Conservation (phyloP, 2,329 filamentous ascomycete species). For the Trichoderma sp. region DNA sequence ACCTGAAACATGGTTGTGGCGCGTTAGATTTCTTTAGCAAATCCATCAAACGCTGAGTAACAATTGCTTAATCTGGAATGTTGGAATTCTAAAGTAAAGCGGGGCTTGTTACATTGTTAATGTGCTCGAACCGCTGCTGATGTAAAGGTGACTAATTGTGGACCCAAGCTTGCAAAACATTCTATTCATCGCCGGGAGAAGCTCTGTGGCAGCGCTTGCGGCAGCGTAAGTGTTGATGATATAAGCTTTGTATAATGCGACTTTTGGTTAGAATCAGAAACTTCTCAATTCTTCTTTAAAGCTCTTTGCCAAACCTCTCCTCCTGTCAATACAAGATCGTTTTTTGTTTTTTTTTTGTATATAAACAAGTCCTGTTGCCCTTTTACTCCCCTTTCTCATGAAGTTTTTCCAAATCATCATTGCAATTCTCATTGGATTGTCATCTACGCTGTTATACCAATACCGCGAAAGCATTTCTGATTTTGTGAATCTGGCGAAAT, state of each 20-base stretch:
- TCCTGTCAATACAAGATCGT: no score
- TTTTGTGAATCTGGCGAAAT: neutral
- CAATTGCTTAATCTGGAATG: neutral
- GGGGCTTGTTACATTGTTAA: neutral
- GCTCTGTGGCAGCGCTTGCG: neutral
- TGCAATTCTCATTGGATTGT: constrained; percentile 35
- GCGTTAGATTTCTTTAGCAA: neutral
- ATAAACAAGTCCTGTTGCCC: neutral
- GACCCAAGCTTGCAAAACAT: neutral
- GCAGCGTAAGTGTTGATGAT: neutral
- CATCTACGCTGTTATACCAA: constrained; percentile 35
- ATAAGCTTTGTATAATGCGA: constrained; percentile 15
- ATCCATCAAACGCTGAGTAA: constrained; percentile 2
- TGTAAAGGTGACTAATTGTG: constrained; percentile 36
- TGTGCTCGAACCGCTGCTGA: constrained; percentile 29
- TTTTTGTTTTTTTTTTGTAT: no score
- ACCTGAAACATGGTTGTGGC: neutral
- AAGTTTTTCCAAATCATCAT: constrained; percentile 36
- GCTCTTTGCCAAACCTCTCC: no score
- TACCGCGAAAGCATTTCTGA: constrained; percentile 21
- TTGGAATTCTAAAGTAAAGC: neutral
- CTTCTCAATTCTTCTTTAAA: constrained; percentile 14
- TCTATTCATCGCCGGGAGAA: neutral
- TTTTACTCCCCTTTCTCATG: constrained; percentile 31
- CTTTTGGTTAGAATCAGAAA: neutral